Base-by-base conservation (phyloP, 805 yeast species). In the Grigorovia humatica region DNA sequence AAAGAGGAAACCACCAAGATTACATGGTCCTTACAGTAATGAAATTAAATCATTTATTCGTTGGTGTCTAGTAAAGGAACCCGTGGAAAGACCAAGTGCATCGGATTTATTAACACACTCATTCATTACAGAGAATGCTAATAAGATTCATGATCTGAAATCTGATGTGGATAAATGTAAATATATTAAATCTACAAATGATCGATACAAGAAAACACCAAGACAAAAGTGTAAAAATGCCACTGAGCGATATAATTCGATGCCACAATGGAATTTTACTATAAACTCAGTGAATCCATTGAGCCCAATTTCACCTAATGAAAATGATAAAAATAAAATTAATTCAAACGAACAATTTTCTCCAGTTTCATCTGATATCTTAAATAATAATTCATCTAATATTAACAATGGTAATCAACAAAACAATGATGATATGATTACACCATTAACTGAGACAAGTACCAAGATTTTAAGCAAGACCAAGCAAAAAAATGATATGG, bases 61-160 rank as follows among this genome's bases (percentile, higher is more conserved):
- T 35, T 69, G 70, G 47, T 89, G 96, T 63, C 69, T 91, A 53
- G 67, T 74, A 19, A 88, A 83, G 64, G 79, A 80, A 54, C 93
- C 95, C 1, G 55, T 55, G 1, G 62, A 71, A 52, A 74, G 98
- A 55, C 89, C 91, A 0, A 66, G 78, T 17, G 86, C 91, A 0
- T 54, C 64, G 0, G 68, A 70, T 13, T 70, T 93, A 47, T 68
- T 86, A 52, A 74, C 74, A 45, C 43, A 32, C 20, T 46, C 43
- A 4, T 53, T 53, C 35, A 55, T 55, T 35, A 32, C 18, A 2
- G 29, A 43, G 12, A 44, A 44, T 35, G 30, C 35, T n/a, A 43
- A 43, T 23, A 67, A 73, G 47, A 55, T 66, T 11, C 63, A 62
- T 30, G 59, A 75, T 55, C 69, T 79, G 46, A 61, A 68, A 49